Conservation (phyloP, 331 rosid species). For the Spiraea crenata region DNA sequence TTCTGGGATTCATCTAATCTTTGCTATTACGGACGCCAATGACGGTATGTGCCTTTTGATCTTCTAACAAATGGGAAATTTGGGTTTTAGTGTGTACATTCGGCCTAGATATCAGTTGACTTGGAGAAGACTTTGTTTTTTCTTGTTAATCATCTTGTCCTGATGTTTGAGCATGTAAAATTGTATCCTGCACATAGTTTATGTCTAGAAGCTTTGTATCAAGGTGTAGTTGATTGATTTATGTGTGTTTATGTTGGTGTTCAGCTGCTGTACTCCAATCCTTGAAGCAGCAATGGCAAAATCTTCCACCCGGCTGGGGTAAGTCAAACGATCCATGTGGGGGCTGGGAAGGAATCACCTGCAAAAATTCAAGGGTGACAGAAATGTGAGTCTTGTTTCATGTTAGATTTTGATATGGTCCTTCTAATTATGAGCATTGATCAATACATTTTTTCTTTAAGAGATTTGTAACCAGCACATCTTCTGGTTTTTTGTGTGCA, state of each 20-base stretch:
- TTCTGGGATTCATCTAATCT: constrained; percentile 33
- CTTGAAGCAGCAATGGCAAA: constrained; percentile 57
- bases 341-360: constrained; percentile 90
- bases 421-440: too few species aligned
- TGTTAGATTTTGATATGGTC: not conserved
- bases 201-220: not conserved
- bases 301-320: constrained; percentile 78
- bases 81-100: not conserved
- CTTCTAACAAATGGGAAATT: not conserved
- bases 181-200: not conserved
- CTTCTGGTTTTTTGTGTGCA: constrained; percentile 17
- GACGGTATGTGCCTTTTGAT: constrained; percentile 46
- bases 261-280: constrained; percentile 59
- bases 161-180: not conserved
- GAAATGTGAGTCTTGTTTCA: constrained; percentile 47
- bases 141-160: not conserved
- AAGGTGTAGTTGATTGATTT: not conserved
- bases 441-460: not conserved
- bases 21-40: constrained; percentile 49
- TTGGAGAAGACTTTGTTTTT: not conserved
- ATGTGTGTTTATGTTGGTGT: constrained; percentile 14
- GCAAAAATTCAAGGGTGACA: constrained; percentile 72
- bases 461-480: not conserved
- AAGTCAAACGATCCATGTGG: constrained; percentile 73
- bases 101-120: not conserved